Evolutionary conservation across 257 asterid species (phyloP).

Genomic region (Handroanthus guayacan): DNA sequence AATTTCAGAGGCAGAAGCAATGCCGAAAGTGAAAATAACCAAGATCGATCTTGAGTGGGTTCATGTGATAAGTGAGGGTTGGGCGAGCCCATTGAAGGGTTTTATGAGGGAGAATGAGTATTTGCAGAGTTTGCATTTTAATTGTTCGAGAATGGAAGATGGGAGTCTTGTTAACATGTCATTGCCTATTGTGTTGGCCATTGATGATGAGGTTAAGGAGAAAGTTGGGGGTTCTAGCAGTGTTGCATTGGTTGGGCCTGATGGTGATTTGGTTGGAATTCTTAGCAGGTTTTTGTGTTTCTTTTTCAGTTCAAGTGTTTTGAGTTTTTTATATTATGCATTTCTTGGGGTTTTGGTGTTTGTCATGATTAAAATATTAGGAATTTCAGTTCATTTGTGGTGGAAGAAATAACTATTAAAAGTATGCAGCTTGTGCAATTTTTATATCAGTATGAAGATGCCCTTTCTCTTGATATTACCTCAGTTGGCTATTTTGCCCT

Average conservation of each 20-base stretch:
- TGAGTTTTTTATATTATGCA: not conserved
- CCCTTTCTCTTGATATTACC: not conserved
- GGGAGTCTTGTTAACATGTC: conserved; percentile 82
- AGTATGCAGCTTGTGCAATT: conserved; percentile 6
- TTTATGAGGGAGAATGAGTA: conserved; percentile 90
- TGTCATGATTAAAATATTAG: conserved; percentile 11
- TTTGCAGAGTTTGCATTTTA: conserved; percentile 87
- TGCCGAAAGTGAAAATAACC: conserved; percentile 65
- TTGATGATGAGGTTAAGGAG: conserved; percentile 68
- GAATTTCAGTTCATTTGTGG: not conserved
- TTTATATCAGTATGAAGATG: conserved; percentile 2
- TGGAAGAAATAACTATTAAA: not conserved
- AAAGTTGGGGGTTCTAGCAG: conserved; percentile 49
- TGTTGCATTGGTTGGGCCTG: conserved; percentile 68
- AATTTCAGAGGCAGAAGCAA: conserved; percentile 56
- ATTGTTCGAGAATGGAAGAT: conserved; percentile 66
- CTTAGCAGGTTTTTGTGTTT: conserved; percentile 60
- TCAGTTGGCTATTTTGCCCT: conserved; percentile 3
- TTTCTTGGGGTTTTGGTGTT: not conserved
- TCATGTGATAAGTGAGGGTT: conserved; percentile 89
- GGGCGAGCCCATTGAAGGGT: conserved; percentile 88
- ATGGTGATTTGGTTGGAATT: conserved; percentile 63
- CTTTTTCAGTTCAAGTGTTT: not conserved
- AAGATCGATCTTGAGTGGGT: conserved; percentile 89
- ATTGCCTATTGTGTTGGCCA: conserved; percentile 79